phyloP scores from a whole-genome alignment of 305 asterid genomes.

The Euphrasia arctica region DNA sequence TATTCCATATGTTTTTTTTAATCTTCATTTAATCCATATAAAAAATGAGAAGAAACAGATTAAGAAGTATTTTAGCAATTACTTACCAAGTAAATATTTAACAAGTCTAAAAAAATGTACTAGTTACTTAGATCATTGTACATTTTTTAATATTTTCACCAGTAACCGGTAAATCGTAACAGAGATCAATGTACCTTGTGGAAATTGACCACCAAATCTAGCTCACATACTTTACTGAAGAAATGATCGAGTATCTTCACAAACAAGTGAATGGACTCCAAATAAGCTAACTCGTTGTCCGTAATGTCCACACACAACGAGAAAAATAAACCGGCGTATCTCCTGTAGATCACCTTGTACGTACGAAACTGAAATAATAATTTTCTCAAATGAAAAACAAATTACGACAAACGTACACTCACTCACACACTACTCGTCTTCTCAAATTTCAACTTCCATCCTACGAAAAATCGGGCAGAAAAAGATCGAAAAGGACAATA shows the following conservation, averaged over 20 bases:
- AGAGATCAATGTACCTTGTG: conserved; percentile 60
- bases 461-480: not conserved
- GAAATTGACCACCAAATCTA: conserved; percentile 88
- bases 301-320: conserved; percentile 82
- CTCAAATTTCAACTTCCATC: not conserved
- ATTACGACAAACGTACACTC: not conserved
- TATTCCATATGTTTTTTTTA: too few relatives aligned
- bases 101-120: not conserved
- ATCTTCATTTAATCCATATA: too few relatives aligned
- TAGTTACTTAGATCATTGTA: not conserved
- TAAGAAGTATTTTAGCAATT: too few relatives aligned
- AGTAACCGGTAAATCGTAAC: not conserved
- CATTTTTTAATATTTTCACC: not conserved
- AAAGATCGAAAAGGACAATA: not conserved
- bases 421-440: too few relatives aligned
- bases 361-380: conserved; percentile 52
- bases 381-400: too few relatives aligned
- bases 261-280: conserved; percentile 87
- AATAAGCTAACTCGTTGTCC: conserved; percentile 86
- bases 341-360: conserved; percentile 57
- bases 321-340: conserved; percentile 32
- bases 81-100: too few relatives aligned
- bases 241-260: conserved; percentile 95
- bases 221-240: conserved; percentile 95
- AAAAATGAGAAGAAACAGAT: too few relatives aligned